Base-by-base conservation (phyloP, 129 eudicot genomes). In the Oenanthe sinensis region DNA sequence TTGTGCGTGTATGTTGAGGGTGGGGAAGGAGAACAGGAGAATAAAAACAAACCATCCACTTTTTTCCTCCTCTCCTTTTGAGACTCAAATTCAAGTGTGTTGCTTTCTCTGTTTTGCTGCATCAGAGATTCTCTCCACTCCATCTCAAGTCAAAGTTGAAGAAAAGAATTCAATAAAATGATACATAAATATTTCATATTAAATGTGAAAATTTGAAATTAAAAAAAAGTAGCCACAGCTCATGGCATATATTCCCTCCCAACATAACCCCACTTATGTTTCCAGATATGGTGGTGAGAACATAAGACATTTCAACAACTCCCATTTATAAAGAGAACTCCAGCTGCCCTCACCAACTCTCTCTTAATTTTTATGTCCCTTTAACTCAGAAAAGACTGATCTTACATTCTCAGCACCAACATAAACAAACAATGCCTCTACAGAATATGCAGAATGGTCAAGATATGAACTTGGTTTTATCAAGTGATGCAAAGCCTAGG, bases 401-500 rank as follows among this genome's bases (percentile, higher is more conserved):
- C 72, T 30, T n/a, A 80, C 73, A 77, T 63, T 50, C 79, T 82
- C 78, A 65, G 54, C 82, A 76, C 40, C 52, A 81, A 74, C 33
- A 71, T 71, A 71, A 40, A 68, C 82, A 79, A 48, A 48, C 72
- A 77, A 90, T 92, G 95, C 89, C 90, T 86, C 81, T 81, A 69
- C 85, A 86, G 69, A 82, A 81, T 87, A 82, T 82, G 80, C 90
- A 87, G 79, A 88, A 87, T 62, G 77, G 79, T 76, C 88, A 89
- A 80, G 89, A 90, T 36, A 81, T 87, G 95, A 86, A 76, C 77
- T 87, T 92, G 85, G 90, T 90, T 42, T 84, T 96, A 69, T 90
- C 99, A 26, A 89, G 93, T 90, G 99, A 96, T 87, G 93, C 97
- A 22, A 96, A 96, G 71, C 99, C 97, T 16, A 87, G 99, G 78